Evolutionary conservation across 139 green algal species (phyloP).

Genomic region (Chlorella vulgaris): DNA sequence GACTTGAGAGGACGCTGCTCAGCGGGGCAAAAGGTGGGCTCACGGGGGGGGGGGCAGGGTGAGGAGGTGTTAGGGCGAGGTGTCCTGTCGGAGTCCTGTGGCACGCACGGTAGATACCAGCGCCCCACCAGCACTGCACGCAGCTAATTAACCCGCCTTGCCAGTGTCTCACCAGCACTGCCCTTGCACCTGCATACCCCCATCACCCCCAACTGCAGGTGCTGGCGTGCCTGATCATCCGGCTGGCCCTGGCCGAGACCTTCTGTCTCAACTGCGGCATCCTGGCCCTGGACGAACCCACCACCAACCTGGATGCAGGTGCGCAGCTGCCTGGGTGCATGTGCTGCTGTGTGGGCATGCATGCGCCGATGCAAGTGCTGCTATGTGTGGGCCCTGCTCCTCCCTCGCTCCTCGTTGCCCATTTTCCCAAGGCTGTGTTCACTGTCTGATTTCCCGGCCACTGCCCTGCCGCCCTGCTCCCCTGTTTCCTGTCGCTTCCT

Average conservation of each 20-base stretch:
- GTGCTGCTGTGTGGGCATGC: not conserved
- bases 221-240: slow-evolving; percentile 97
- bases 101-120: no score
- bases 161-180: not conserved
- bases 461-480: no score
- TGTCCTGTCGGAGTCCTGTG: no score
- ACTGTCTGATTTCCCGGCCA: not conserved
- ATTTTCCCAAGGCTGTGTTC: no score
- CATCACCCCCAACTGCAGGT: slow-evolving; percentile 60
- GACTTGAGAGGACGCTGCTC: slow-evolving; percentile 98
- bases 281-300: slow-evolving; percentile 97
- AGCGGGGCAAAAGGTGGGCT: slow-evolving; percentile 89
- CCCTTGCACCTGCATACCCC: not conserved
- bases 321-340: not conserved
- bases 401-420: no score
- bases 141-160: no score
- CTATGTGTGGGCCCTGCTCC: not conserved
- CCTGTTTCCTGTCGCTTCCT: no score
- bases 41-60: not conserved
- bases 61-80: not conserved
- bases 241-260: slow-evolving; percentile 95
- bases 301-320: slow-evolving; percentile 96
- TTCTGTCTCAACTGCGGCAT: slow-evolving; percentile 99
- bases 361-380: not conserved
- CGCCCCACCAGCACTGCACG: not conserved